Evolutionary conservation across 805 yeast genomes (phyloP), one percentile per base, ranked within the genome.

Genomic region (Saturnispora halmiae): DNA sequence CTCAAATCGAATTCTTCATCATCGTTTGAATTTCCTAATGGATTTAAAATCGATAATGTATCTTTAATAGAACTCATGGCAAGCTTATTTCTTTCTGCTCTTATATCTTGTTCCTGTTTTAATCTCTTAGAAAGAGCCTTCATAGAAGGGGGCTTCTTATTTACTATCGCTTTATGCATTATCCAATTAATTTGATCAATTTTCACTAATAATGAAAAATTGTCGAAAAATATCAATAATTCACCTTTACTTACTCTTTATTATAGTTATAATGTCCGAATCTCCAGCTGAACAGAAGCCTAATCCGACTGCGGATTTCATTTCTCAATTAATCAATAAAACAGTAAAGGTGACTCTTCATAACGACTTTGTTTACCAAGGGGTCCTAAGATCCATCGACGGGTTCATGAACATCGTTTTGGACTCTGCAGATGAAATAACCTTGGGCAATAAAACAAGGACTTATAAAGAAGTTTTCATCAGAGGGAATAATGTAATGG

Each of bases 351-450:
- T 92, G 22, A 86, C 83, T 59, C 73, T 88, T 41, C 75, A 81
- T 56, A 83, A 92, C 27, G 97, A 96, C 11, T 78, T 88, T 46
- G 84, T 84, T 45, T 92, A 86, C 61, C 73, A 69, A 34, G 94
- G 90, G 48, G 63, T 53, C 49, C 54, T 51, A 11, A 40, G 84
- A 51, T 84, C 96, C 31, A 88, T 92, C 43, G 98, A 92, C 58
- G 97, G 97, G 7, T 92, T 79, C 66, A 87, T 92, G 96, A 92
- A 92, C 63, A 81, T 92, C 36, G 94, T 90, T 2, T 69, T 92
- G 48, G 86, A 82, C 41, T 72, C 78, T 46, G 77, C 94, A 4
- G 69, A 75, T 35, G 98, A 92, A 56, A 60, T 63, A 34, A 73
- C 75, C 26, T 73, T 72, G 6, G 67, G 68, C 35, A 55, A 58